Base-by-base conservation (phyloP, 306 rosid species). In the Alnus glutinosa region DNA sequence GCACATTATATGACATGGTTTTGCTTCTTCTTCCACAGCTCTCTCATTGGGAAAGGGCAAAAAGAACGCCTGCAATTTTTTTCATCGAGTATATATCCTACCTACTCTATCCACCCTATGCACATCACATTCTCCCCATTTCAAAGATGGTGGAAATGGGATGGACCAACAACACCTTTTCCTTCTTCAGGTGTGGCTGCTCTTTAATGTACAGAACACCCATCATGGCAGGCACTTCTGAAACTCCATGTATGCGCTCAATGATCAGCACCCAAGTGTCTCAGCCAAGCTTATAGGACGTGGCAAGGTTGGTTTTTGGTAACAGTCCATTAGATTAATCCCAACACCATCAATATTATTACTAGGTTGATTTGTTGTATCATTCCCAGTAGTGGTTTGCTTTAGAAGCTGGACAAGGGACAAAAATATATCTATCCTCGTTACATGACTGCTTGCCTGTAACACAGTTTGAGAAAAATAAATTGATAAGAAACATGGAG, bases 351-450 rank as follows among this genome's bases (percentile, higher is more conserved):
- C 87, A 13, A 77, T 81, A 6, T 10, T 79, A 77, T 85, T 83
- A 55, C 69, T 50, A 5, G 82, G 80, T 72, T 73, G 82, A 69
- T 58, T 75, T 61, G 83, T 69, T 75, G 87, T 57, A 68, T 92
- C 92, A 57, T 77, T 73, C 69, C 48, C 87, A 7, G 80, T 46
- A 15, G 66, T 57, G 57, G 86, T 73, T 77, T 87, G 85, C 80
- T 91, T 92, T 34, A 90, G 86, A 85, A 92, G 90, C 78, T 78
- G 89, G 70, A 89, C 81, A 52, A 94, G 93, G 49, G 91, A 94
- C 96, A 85, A 87, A 47, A 92, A 87, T 66, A 92, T 85, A 19
- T 92, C 91, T 71, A 89, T 85, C 85, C 97, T 94, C 55, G 94
- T 92, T 69, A 89, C 80, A 58, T 80, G 88, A 80, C 84, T 79